Percentiles rank a stretch among this genome's conserved stretches.
These are phyloP conservation scores for Lotmaria passim DNA, from an alignment of 208 protist species.

Conservation along the genomic window DNA sequence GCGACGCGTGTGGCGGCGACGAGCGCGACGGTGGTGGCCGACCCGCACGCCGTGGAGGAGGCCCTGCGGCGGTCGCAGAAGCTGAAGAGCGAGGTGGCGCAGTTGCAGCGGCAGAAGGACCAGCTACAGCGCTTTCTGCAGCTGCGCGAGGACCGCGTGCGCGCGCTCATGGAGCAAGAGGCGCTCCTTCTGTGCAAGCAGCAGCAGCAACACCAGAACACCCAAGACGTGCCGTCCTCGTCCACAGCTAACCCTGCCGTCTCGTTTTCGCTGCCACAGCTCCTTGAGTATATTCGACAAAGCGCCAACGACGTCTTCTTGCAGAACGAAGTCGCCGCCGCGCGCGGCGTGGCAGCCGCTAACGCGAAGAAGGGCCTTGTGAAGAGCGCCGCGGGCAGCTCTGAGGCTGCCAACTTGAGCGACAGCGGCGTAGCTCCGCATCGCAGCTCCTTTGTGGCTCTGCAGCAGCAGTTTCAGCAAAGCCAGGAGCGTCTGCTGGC, in stretches of 20 bases:
- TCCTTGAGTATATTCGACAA: constrained; percentile 36
- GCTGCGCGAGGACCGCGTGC: constrained; percentile 63
- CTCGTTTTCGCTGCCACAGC: constrained; percentile 24
- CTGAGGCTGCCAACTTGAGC: background rate
- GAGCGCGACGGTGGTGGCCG: constrained; percentile 64
- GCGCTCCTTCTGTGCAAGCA: constrained; percentile 28
- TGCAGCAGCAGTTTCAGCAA: constrained; percentile 38
- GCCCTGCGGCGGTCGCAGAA: constrained; percentile 63
- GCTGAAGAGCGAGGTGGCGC: constrained; percentile 75
- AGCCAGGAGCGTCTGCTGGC: constrained; percentile 37
- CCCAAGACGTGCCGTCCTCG: background rate
- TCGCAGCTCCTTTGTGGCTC: constrained; percentile 29
- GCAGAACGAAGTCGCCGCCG: constrained; percentile 25
- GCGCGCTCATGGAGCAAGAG: constrained; percentile 56
- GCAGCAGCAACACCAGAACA: constrained; percentile 9
- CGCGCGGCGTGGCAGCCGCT: constrained; percentile 3
- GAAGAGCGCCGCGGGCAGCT: background rate
- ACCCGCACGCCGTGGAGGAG: constrained; percentile 66
- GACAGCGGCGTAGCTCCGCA: constrained; percentile 30
- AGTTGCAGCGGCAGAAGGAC: constrained; percentile 76
- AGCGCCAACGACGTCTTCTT: constrained; percentile 38
- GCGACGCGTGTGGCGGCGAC: constrained; percentile 57
- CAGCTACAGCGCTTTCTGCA: constrained; percentile 70
- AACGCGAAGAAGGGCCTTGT: background rate
- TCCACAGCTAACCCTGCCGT: background rate